These are phyloP conservation scores for Chalara sp. DNA, from an alignment of 2,329 filamentous ascomycete species.

Conservation along the genomic window DNA sequence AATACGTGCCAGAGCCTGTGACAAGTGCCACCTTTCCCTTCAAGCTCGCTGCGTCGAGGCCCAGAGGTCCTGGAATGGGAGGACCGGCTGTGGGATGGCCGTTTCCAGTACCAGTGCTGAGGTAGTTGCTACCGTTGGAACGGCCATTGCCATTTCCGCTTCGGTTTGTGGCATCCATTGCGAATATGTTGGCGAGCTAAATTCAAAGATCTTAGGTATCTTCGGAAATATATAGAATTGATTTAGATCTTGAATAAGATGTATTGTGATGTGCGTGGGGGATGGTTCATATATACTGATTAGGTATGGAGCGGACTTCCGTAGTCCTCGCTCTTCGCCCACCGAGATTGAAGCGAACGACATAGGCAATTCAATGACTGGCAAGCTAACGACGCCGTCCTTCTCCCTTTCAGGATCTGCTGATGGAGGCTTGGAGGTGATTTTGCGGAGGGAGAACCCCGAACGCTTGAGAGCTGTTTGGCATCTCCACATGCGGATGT, in stretches of 20 bases:
- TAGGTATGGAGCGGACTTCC: too few species aligned
- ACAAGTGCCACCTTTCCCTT: constrained; percentile 27
- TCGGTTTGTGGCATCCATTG: background rate
- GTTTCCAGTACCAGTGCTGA: background rate
- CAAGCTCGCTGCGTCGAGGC: constrained; percentile 16
- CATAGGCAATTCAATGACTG: too few species aligned
- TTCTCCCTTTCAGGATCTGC: too few species aligned
- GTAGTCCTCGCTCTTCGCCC: too few species aligned
- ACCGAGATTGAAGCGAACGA: too few species aligned
- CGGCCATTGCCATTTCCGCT: background rate
- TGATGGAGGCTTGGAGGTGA: too few species aligned
- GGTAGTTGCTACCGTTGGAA: background rate
- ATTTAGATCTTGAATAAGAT: background rate
- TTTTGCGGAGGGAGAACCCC: too few species aligned
- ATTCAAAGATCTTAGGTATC: background rate
- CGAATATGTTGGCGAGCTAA: too few species aligned
- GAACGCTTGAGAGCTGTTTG: too few species aligned
- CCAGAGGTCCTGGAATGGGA: constrained; percentile 10
- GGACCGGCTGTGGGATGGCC: background rate
- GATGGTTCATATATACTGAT: too few species aligned
- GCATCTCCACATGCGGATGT: too few species aligned
- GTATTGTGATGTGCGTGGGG: background rate
- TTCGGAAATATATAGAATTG: background rate
- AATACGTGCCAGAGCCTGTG: constrained; percentile 24
- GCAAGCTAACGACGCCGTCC: too few species aligned